Conservation (phyloP, 164 flowering plant genomes). For the Hamamelis virginiana region DNA sequence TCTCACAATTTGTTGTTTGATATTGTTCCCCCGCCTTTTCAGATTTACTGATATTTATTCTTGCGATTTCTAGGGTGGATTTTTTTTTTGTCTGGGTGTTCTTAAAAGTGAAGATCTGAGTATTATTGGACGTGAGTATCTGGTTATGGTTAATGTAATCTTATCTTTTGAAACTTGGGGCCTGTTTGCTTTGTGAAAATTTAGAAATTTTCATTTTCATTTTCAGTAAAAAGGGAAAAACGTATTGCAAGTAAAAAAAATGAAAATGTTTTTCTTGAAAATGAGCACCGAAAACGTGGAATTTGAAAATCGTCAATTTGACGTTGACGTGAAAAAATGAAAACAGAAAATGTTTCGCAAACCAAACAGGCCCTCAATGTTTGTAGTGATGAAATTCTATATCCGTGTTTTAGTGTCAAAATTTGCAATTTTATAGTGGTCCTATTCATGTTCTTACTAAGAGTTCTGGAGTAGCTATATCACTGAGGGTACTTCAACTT, state of each 20-base stretch:
- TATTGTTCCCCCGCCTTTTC: not conserved
- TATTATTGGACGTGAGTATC: conserved; percentile 87
- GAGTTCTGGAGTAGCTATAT: not conserved
- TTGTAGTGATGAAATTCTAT: not conserved
- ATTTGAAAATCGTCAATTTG: too few relatives aligned
- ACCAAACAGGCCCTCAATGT: too few relatives aligned
- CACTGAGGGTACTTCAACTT: too few relatives aligned
- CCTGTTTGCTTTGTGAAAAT: not conserved
- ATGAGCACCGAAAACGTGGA: too few relatives aligned
- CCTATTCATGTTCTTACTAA: too few relatives aligned
- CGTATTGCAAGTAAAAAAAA: too few relatives aligned
- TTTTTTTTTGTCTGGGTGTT: conserved; percentile 60
- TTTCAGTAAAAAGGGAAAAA: too few relatives aligned
- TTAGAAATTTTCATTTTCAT: too few relatives aligned
- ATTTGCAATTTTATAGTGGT: too few relatives aligned
- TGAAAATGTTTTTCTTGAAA: too few relatives aligned
- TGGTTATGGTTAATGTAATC: not conserved
- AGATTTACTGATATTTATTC: conserved; percentile 1
- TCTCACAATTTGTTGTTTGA: not conserved
- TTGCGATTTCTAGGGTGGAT: conserved; percentile 32
- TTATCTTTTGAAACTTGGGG: not conserved
- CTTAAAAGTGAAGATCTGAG: conserved; percentile 62
- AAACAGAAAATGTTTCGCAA: too few relatives aligned
- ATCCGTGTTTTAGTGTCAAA: not conserved
- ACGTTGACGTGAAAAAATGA: too few relatives aligned